Evolutionary conservation across 352 stramenopile species (phyloP), one percentile per base, ranked within the genome.

Genomic region (Phytophthora tubulina): DNA sequence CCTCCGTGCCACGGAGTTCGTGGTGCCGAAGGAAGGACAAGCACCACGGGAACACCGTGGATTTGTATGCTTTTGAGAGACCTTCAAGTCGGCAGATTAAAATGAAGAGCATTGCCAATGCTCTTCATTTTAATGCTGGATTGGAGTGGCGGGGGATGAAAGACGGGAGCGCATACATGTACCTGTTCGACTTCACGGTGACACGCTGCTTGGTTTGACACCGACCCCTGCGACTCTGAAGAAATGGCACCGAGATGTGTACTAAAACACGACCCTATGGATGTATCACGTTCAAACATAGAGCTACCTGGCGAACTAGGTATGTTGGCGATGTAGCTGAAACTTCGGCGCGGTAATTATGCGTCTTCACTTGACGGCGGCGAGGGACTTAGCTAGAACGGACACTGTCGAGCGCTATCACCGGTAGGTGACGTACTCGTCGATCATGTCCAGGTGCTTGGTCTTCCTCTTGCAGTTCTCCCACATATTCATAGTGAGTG

Each of bases 401-500:
- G 27, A 57, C 50, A 44, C 33, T 57, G 50, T 30, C 50, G 50
- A 27, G 14, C 17, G 14, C 17, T 21, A 21, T 42, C 48, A 75
- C 46, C 64, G 64, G 48, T 87, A 87, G 14, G 56, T 62, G 42
- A 83, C 70, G 52, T 79, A 63, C 64, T 87, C 79, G 55, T 83
- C 67, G 64, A 87, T 84, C 62, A 75, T 73, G 69, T 87, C 72
- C 11, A 87, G 67, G 49, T 71, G 69, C 61, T 70, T 71, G 17
- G 63, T 49, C 38, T 74, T 75, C 46, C 77, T 73, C 79, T 85
- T 86, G 48, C 64, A 68, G 53, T 80, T 81, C 46, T 73, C 62
- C 79, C 77, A 85, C 81, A 89, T 86, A 27, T 51, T 57, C 53
- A 72, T 73, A 8, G 81, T 86, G 39, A 84, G 75, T 2, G 79